Evolutionary conservation across 306 rosid genomes (phyloP).

Genomic region (Sesbania bispinosa): DNA sequence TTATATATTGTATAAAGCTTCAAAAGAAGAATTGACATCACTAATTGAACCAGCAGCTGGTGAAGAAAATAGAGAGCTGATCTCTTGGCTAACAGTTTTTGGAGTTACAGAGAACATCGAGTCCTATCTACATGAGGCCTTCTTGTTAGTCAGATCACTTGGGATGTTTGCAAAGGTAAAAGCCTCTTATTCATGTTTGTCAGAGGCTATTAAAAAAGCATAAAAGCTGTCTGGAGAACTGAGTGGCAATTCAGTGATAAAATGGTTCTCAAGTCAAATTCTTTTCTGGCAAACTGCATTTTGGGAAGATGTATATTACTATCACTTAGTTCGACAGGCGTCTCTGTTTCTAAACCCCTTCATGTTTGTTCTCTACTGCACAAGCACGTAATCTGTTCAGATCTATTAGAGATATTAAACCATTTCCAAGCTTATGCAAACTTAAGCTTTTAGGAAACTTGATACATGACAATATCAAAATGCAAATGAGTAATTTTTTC

Average conservation of each 20-base stretch:
- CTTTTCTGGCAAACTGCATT: conserved; percentile 16
- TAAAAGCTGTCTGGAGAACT: conserved; percentile 12
- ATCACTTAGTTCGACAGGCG: conserved; percentile 6
- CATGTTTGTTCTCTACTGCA: conserved; percentile 18
- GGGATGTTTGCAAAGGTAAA: conserved; percentile 20
- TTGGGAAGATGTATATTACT: conserved; percentile 21
- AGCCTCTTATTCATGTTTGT: background rate
- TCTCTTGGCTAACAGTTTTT: background rate
- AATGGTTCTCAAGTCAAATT: conserved; percentile 9
- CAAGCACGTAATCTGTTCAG: background rate
- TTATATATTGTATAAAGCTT: conserved; percentile 16
- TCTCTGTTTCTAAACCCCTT: background rate
- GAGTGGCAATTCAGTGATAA: conserved; percentile 22
- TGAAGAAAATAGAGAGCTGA: conserved; percentile 15
- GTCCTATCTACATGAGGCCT: background rate
- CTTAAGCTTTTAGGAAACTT: conserved; percentile 5
- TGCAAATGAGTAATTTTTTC: conserved; percentile 10
- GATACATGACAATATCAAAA: conserved; percentile 1
- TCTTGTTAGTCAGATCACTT: conserved; percentile 14
- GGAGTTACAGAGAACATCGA: conserved; percentile 13
- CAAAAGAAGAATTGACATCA: conserved; percentile 13
- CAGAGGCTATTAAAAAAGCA: background rate
- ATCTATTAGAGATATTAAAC: background rate
- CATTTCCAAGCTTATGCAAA: background rate
- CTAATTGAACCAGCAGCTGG: conserved; percentile 25